Base-by-base conservation (phyloP, 495 filamentous ascomycete genomes). In the Ramalina peruviana region DNA sequence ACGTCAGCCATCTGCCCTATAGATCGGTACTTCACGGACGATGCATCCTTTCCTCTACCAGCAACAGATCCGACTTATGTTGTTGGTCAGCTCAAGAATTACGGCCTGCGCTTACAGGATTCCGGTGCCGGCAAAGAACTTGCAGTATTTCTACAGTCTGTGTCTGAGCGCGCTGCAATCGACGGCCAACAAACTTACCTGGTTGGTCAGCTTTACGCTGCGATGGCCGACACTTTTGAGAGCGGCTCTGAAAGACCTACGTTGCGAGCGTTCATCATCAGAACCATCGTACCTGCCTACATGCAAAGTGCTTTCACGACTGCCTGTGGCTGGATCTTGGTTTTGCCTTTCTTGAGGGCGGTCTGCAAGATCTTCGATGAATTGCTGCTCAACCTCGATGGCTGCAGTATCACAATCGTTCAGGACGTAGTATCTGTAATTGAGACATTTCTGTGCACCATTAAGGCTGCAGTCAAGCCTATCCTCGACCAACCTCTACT, bases 1-100 rank as follows among this genome's bases (percentile, higher is more conserved):
- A 78, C 75, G 10, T 65, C 71, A 40, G 73, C 80, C 43, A 80
- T 86, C 23, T 73, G 72, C 53, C 66, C 69, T 0, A 71, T 86
- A 41, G 78, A 84, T 51, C 59, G 61, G 3, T 86, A 81, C 69
- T 86, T 86, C 65, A 84, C 75, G 2, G 74, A 86, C 50, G 75
- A 78, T 9, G 59, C 69, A 21, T 62, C 73, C 0, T 86, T 86
- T 60, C 82, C 82, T 6, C 63, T 85, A 27, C 82, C 82, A 15
- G 69, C 70, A 17, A 67, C 61, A 0, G 82, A 86, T 53, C 82
- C 83, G 4, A 74, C 69, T 1, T 86, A 86, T 61, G 78, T 86
- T 30, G 76, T 83, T 17, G 82, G 80, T 9, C 71, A 72, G 50
- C 64, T 86, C 47, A 79, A 76, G 55, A 71, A 76, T 49, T 86